Base-by-base conservation (phyloP, 2,329 filamentous ascomycete species). In the Periconia digitata region DNA sequence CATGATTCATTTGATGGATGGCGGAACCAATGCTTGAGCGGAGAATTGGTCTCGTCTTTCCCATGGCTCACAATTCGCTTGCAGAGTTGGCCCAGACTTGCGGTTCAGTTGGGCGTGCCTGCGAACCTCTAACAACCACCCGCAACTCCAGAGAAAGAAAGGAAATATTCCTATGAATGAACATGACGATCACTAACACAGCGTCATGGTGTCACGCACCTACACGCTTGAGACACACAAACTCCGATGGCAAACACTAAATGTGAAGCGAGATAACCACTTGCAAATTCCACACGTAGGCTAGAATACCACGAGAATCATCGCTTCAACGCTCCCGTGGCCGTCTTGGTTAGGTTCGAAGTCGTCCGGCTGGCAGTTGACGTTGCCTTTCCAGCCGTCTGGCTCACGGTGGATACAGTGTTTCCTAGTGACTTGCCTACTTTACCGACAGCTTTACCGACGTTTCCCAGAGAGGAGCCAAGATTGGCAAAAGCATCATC, bases 401-500 rank as follows among this genome's bases (percentile, higher is more conserved):
- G n/a, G 21, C 21, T 27, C 38, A 24, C 20, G 3, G 38, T 40
- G 3, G 38, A 40, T n/a, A 27, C 38, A n/a, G 42, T 44, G 8
- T 44, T 44, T 7, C 42, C 42, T 3, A 44, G 12, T 6, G 42
- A 24, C 35, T 37, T 27, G 10, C 42, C 34, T 10, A 38, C 42
- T 38, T 38, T 44, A 10, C 42, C 42, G 10, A 27, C 42, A 3
- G 21, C 34, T 21, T 44, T 44, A n/a, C 42, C 34, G 8, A 44
- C 42, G 12, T 37, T 44, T 8, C 35, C 42, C 6, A 44, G 18
- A 1, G 42, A 18, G n/a, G 20, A 24, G 2, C 42, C 42, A 21
- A 44, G 36, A 18, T 44, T 44, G 13, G 32, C 35, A 21, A 44
- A 44, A n/a, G 29, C 32, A 27, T 44, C 34, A 10, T 37, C 32